These are phyloP conservation scores for Tetrapisispora namnaoensis DNA, from an alignment of 805 yeast species.

Conservation along the genomic window DNA sequence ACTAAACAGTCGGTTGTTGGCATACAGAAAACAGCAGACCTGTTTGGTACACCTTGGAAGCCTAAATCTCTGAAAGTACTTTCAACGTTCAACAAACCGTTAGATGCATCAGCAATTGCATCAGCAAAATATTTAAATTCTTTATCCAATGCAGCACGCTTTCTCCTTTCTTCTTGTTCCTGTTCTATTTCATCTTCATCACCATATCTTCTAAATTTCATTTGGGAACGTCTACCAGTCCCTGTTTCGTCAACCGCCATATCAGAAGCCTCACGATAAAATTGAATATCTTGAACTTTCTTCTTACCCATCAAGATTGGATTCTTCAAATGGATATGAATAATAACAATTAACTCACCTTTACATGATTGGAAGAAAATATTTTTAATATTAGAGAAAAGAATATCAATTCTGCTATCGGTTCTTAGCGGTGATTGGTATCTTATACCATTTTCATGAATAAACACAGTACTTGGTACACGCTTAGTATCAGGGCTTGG, in stretches of 20 bases:
- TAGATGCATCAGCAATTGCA: conserved; percentile 78
- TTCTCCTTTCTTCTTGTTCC: conserved; percentile 94
- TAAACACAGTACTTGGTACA: conserved; percentile 79
- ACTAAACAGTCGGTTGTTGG: conserved; percentile 96
- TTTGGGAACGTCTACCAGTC: conserved; percentile 72
- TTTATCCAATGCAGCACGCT: conserved; percentile 82
- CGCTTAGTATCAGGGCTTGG: conserved; percentile 98
- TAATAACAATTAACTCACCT: conserved; percentile 84
- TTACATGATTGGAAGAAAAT: conserved; percentile 93
- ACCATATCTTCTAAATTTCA: conserved; percentile 71
- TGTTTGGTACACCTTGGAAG: conserved; percentile 92
- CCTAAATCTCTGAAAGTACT: conserved; percentile 94
- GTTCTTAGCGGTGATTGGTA: conserved; percentile 78
- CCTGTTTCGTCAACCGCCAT: conserved; percentile 96
- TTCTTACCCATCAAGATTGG: conserved; percentile 94
- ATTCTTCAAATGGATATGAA: conserved; percentile 84
- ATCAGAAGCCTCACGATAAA: conserved; percentile 93
- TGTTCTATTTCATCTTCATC: conserved; percentile 98
- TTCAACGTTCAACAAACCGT: conserved; percentile 78
- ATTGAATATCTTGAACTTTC: conserved; percentile 91
- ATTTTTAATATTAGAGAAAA: conserved; percentile 86
- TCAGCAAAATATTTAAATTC: conserved; percentile 88
- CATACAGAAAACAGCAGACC: conserved; percentile 89
- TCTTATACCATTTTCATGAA: conserved; percentile 93
- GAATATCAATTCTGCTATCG: conserved; percentile 79